Evolutionary conservation across 164 flowering plant genomes (phyloP), one percentile per base, ranked within the genome.

Genomic region (Platanus orientalis): DNA sequence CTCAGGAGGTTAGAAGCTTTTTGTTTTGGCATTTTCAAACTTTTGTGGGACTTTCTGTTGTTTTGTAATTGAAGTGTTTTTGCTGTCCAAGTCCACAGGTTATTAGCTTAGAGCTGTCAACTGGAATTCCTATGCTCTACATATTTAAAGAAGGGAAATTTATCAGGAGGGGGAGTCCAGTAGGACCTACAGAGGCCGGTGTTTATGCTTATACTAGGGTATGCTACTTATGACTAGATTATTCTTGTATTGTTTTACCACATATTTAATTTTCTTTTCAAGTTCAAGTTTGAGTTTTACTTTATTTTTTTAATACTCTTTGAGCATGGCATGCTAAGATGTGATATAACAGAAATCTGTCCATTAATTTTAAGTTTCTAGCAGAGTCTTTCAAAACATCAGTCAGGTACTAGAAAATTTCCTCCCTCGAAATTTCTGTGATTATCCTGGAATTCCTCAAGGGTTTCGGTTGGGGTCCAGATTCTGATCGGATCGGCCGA

Each of bases 181-280:
- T 71, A 0, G 94, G 75, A 51, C 97, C 97, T 25, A 73, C 83
- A 39, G 99, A 95, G 66, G 94, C 94, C 17, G 92, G 97, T 39
- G 99, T 95, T 60, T 95, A 95, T 73, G 99, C 99, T 30, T 95
- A 95, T 70, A 89, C 97, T 17, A 90, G 78, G 88, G 99, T 95
- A 78, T 67, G 82, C 45, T 20, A 51, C 62, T 66, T 63, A 59
- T 1, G 21, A 42, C 67, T 9, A 24, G 48, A 40, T 11, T 50
- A 10, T 57, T 57, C 59, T 57, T 48, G 7, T 3, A 26, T 13
- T 51, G 24, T 50, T 39, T 36, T 36, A 7, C 7, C 9, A 34
- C 21, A 7, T 32, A 7, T 12, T 17, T 66, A 34, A 21, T 9
- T 4, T 10, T 24, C 16, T 17, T 28, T 30, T 30, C 3, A 25